Evolutionary conservation across 805 yeast species (phyloP).

Genomic region (Hanseniaspora mollemarum): DNA sequence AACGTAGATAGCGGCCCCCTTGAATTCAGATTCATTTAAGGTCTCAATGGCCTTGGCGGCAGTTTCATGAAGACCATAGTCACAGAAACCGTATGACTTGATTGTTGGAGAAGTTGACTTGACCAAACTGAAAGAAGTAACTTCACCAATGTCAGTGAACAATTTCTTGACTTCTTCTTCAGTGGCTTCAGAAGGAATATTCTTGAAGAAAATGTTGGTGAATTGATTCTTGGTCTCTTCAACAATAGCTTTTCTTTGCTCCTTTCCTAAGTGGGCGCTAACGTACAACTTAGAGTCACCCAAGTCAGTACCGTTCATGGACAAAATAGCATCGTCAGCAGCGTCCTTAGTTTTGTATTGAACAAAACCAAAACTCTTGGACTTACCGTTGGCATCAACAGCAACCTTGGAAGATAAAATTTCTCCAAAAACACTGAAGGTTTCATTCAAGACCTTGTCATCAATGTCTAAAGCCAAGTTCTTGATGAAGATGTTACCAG

Average conservation of each 20-base stretch:
- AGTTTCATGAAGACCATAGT: constrained; percentile 74
- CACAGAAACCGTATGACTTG: constrained; percentile 91
- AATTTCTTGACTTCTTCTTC: constrained; percentile 61
- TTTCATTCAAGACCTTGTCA: constrained; percentile 96
- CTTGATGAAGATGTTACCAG: constrained; percentile 95
- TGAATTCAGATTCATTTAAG: constrained; percentile 75
- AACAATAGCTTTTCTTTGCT: constrained; percentile 87
- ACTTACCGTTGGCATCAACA: constrained; percentile 78
- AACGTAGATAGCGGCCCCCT: constrained; percentile 79
- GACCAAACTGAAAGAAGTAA: constrained; percentile 75
- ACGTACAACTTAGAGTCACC: constrained; percentile 86
- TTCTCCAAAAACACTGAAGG: constrained; percentile 92
- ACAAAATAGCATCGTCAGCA: constrained; percentile 89
- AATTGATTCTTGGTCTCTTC: constrained; percentile 83
- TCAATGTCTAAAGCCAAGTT: constrained; percentile 97
- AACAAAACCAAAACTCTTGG: constrained; percentile 95
- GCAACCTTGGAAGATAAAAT: constrained; percentile 96
- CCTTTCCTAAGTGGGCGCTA: constrained; percentile 83
- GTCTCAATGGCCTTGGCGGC: constrained; percentile 88
- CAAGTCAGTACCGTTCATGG: constrained; percentile 95
- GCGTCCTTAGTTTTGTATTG: constrained; percentile 90
- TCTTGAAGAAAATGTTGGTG: constrained; percentile 93
- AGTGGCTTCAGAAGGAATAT: constrained; percentile 60
- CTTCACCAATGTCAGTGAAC: constrained; percentile 61
- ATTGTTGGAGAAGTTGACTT: constrained; percentile 73